Percentiles rank a stretch among this genome's conserved stretches.
Conservation (phyloP, 2,329 filamentous ascomycete genomes). For the Sporothrix pallida region DNA sequence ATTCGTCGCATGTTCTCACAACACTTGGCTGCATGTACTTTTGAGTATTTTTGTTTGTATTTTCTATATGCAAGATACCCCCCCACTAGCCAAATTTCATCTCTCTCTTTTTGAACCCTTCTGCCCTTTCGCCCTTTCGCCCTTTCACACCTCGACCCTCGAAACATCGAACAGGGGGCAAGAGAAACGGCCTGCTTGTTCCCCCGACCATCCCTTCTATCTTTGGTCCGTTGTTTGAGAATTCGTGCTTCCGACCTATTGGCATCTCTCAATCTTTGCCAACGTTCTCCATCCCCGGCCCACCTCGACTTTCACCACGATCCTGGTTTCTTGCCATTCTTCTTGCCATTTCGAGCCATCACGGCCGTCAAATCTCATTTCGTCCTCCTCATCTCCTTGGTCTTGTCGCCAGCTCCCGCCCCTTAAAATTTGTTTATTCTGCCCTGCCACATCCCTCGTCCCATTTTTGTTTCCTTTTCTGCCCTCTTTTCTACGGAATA, state of each 20-base stretch:
- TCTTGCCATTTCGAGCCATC: not conserved
- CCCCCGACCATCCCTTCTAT: conserved; percentile 11
- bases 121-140: not conserved
- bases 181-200: not conserved
- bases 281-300: not conserved
- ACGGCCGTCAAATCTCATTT: conserved; percentile 16
- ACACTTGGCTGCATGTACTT: not conserved
- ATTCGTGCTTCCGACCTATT: conserved; percentile 17
- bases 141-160: not conserved
- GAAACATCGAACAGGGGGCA: conserved; percentile 17
- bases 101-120: conserved; percentile 1
- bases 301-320: not conserved
- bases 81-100: conserved; percentile 10
- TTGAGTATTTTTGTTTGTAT: conserved; percentile 1
- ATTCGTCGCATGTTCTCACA: conserved; percentile 2
- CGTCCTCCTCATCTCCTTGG: conserved; percentile 8
- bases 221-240: conserved; percentile 28
- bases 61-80: conserved; percentile 22
- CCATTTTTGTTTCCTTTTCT: not conserved
- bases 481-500: not conserved
- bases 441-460: conserved; percentile 11
- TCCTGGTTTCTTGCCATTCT: conserved; percentile 19
- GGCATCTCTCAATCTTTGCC: not conserved
- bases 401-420: not conserved
- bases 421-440: conserved; percentile 16